Evolutionary conservation across 305 asterid species (phyloP).

Genomic region (Fraxinus velutina): DNA sequence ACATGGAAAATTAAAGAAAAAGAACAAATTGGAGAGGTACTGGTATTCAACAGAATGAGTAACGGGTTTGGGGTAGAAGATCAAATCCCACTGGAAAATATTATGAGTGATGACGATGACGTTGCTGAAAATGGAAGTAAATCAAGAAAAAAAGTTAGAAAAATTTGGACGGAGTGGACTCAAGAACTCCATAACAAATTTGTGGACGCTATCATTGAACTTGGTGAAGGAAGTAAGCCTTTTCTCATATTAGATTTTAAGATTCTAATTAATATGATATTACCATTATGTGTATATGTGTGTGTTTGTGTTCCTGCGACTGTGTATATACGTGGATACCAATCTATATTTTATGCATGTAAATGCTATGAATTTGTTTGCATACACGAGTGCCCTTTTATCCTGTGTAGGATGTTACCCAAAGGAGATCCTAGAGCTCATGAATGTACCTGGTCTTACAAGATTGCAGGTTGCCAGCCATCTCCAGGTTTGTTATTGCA

Average conservation of each 20-base stretch:
- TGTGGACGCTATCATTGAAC: conserved; percentile 35
- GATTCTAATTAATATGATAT: not conserved
- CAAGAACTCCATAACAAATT: conserved; percentile 49
- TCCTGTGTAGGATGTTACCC: conserved; percentile 45
- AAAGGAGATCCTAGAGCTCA: conserved; percentile 41
- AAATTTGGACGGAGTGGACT: conserved; percentile 55
- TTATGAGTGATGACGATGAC: not conserved
- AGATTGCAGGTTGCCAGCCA: conserved; percentile 64
- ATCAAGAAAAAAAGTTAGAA: conserved; percentile 8
- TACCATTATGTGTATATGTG: not conserved
- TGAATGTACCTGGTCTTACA: conserved; percentile 52
- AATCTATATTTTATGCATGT: not conserved
- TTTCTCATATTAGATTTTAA: not conserved
- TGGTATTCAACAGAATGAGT: not conserved
- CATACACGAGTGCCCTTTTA: not conserved
- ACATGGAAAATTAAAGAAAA: not conserved
- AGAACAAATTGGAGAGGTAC: not conserved
- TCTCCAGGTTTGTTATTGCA: conserved; percentile 38
- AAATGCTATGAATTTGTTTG: not conserved
- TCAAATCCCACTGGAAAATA: not conserved
- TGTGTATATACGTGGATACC: not conserved
- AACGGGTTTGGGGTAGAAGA: not conserved
- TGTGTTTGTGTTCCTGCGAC: not conserved
- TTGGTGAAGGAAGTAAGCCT: conserved; percentile 66
- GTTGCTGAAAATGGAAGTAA: not conserved